Percentiles rank a stretch among this genome's conserved stretches.
Conservation (phyloP, 306 rosid genomes). For the Malus sylvestris region DNA sequence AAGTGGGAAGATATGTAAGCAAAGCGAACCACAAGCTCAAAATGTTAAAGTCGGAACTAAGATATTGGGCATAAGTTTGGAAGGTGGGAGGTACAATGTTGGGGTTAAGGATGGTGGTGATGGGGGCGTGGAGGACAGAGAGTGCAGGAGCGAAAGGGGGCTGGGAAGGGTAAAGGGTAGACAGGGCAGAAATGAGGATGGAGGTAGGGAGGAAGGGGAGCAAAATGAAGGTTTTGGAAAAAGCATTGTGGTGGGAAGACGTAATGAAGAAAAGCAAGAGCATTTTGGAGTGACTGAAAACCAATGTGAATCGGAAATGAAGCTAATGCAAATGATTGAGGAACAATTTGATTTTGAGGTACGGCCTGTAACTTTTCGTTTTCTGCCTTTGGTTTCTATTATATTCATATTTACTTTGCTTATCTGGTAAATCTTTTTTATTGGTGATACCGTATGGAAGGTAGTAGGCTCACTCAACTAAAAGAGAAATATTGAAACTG, state of each 20-base stretch:
- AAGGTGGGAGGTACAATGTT: conserved; percentile 17
- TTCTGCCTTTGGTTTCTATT: not conserved
- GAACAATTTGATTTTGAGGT: conserved; percentile 9
- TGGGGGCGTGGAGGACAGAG: conserved; percentile 4
- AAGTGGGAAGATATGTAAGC: too few relatives aligned
- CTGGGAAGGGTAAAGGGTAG: not conserved
- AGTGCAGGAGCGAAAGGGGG: not conserved
- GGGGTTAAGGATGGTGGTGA: conserved; percentile 3
- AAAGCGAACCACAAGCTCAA: too few relatives aligned
- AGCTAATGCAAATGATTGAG: not conserved
- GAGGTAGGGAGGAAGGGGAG: not conserved
- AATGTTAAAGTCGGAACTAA: too few relatives aligned
- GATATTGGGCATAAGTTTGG: not conserved
- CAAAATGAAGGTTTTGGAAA: not conserved
- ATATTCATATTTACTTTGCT: not conserved
- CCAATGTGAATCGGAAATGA: not conserved
- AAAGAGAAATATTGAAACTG: too few relatives aligned
- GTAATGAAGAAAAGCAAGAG: not conserved
- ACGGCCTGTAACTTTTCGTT: not conserved
- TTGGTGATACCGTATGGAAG: not conserved
- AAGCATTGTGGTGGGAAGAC: not conserved
- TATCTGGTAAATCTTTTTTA: not conserved
- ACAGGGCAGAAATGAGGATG: not conserved
- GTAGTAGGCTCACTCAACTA: too few relatives aligned
- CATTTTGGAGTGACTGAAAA: conserved; percentile 1